Conservation (phyloP, 495 filamentous ascomycete genomes). For the Neurospora sp. region DNA sequence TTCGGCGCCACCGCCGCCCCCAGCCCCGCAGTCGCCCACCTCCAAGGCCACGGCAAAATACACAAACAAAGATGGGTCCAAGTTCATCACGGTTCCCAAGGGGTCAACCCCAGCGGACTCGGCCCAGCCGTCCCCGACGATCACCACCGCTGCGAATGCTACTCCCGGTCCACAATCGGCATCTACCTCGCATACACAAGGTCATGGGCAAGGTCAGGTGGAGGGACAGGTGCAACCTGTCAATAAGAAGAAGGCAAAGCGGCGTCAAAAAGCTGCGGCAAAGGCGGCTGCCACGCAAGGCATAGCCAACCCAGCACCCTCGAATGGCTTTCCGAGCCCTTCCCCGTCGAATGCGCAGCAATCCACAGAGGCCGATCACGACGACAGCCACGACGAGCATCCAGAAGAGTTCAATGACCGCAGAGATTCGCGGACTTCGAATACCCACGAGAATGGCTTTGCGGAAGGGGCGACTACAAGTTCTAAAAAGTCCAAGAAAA, state of each 20-base stretch:
- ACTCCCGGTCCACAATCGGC: slow-evolving; percentile 14
- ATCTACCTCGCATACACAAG: slow-evolving; percentile 2
- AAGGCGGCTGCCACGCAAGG: slow-evolving; percentile 48
- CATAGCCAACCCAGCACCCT: slow-evolving; percentile 14
- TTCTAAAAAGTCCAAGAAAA: slow-evolving; percentile 55
- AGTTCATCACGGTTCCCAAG: slow-evolving; percentile 59
- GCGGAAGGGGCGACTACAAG: slow-evolving; percentile 13
- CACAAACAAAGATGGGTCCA: slow-evolving; percentile 58
- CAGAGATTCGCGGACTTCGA: background rate
- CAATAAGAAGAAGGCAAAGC: slow-evolving; percentile 90
- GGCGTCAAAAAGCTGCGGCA: slow-evolving; percentile 67
- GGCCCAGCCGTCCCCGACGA: slow-evolving; percentile 37
- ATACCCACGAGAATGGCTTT: slow-evolving; percentile 7
- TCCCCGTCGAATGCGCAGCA: slow-evolving; percentile 22
- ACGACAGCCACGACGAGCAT: slow-evolving; percentile 18
- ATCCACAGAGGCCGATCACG: slow-evolving; percentile 17
- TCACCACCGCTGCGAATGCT: slow-evolving; percentile 21
- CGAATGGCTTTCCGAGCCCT: slow-evolving; percentile 33
- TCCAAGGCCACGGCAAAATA: slow-evolving; percentile 44
- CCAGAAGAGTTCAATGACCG: slow-evolving; percentile 4
- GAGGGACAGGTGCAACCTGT: slow-evolving; percentile 38
- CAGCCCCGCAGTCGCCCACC: slow-evolving; percentile 27
- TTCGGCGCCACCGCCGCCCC: slow-evolving; percentile 22
- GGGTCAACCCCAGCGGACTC: slow-evolving; percentile 39
- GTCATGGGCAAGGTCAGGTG: background rate